Percentiles rank a stretch among this genome's conserved stretches.
Conservation (phyloP, 805 yeast genomes). For the Suhomyces vadensis region DNA sequence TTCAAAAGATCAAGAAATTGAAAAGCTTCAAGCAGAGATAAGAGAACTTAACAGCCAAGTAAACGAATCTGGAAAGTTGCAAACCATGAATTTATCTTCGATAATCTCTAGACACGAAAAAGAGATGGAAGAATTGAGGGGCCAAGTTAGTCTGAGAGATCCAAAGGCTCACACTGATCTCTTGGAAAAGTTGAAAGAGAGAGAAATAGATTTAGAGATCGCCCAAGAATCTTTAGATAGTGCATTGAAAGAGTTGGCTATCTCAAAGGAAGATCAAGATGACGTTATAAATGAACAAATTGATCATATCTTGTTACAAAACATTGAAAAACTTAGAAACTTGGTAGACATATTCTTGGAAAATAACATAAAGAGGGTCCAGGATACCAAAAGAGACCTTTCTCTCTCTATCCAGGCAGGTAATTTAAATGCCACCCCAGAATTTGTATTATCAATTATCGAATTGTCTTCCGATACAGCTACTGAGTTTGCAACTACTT, state of each 20-base stretch:
- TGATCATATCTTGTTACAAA: slow-evolving; percentile 50
- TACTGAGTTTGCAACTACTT: slow-evolving; percentile 77
- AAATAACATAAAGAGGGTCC: slow-evolving; percentile 70
- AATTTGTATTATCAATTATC: slow-evolving; percentile 61
- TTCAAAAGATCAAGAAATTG: slow-evolving; percentile 63
- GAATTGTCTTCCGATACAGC: slow-evolving; percentile 72
- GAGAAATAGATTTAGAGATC: slow-evolving; percentile 77
- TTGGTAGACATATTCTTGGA: slow-evolving; percentile 70
- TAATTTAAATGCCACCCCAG: slow-evolving; percentile 72
- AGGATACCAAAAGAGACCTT: slow-evolving; percentile 67
- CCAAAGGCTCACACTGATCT: slow-evolving; percentile 30
- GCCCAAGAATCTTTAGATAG: slow-evolving; percentile 77
- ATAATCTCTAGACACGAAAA: slow-evolving; percentile 61
- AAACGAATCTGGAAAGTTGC: slow-evolving; percentile 59
- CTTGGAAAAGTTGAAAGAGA: slow-evolving; percentile 54
- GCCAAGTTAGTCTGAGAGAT: slow-evolving; percentile 31
- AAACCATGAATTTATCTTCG: slow-evolving; percentile 61
- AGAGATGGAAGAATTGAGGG: slow-evolving; percentile 56
- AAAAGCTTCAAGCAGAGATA: slow-evolving; percentile 61
- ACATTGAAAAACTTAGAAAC: slow-evolving; percentile 48
- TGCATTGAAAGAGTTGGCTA: slow-evolving; percentile 61
- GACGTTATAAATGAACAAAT: slow-evolving; percentile 59
- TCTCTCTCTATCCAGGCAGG: slow-evolving; percentile 84
- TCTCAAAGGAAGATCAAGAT: slow-evolving; percentile 49
- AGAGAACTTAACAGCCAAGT: slow-evolving; percentile 60